phyloP scores from a whole-genome alignment of 768 basidiomycete species.

The Tricholoma hemisulphureum region DNA sequence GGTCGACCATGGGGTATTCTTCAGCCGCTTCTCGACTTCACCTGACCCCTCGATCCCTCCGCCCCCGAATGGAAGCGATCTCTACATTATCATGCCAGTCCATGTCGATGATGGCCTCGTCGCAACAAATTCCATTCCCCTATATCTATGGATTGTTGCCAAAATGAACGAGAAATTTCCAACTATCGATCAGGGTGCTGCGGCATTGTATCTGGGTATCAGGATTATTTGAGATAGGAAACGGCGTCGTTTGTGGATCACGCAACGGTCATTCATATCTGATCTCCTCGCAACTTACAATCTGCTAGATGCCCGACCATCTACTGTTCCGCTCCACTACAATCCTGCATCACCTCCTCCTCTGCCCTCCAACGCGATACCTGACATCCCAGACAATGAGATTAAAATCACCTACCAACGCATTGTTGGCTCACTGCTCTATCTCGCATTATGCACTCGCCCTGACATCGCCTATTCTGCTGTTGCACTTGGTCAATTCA shows the following conservation, averaged over 20 bases:
- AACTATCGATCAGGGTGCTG: neutral
- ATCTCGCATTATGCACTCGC: constrained; percentile 29
- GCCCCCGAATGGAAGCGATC: constrained; percentile 9
- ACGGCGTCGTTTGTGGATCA: neutral
- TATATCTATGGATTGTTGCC: constrained; percentile 19
- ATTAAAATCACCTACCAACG: constrained; percentile 15
- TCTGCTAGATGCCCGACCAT: too few species aligned
- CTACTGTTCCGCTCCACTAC: too few species aligned
- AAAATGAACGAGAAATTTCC: constrained; percentile 9
- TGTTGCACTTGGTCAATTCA: constrained; percentile 28
- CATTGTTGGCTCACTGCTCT: constrained; percentile 27
- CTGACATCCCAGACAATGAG: constrained; percentile 12
- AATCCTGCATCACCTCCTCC: constrained; percentile 1
- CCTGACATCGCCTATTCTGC: constrained; percentile 37
- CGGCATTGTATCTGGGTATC: neutral
- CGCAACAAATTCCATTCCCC: constrained; percentile 14
- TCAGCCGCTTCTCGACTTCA: constrained; percentile 11
- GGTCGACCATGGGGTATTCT: constrained; percentile 27
- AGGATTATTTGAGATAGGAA: neutral
- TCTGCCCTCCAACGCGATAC: too few species aligned
- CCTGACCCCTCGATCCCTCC: constrained; percentile 18
- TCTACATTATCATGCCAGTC: constrained; percentile 20
- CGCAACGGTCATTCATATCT: neutral
- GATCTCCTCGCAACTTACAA: neutral
- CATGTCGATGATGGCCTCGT: constrained; percentile 29